phyloP scores from a whole-genome alignment of 139 green algal genomes.

The Chlorella sp. region DNA sequence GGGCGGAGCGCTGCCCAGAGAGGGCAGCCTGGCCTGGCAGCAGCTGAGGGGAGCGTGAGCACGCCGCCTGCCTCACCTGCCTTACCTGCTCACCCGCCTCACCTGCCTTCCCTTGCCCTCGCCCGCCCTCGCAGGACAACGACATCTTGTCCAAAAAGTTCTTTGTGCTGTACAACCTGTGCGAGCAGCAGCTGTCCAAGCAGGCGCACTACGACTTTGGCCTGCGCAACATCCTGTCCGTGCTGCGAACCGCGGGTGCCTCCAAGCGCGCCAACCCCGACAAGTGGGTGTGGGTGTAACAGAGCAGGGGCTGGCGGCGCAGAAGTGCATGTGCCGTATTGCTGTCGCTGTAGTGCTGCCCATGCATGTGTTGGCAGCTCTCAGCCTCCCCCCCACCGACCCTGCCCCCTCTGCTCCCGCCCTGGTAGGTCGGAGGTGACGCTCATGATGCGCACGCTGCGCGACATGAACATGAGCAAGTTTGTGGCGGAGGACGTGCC shows the following conservation, averaged over 20 bases:
- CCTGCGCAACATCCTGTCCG: conserved; percentile 95
- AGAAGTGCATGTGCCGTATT: not conserved
- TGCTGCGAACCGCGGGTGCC: conserved; percentile 86
- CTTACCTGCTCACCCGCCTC: not conserved
- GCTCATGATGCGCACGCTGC: conserved; percentile 86
- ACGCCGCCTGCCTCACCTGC: not conserved
- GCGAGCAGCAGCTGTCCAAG: conserved; percentile 98
- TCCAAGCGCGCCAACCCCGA: conserved; percentile 90
- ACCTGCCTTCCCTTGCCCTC: not conserved
- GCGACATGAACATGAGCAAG: conserved; percentile 99
- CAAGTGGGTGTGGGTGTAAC: conserved; percentile 58
- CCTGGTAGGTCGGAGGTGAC: conserved; percentile 60
- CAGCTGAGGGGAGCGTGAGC: too few relatives aligned
- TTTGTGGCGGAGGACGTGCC: conserved; percentile 97
- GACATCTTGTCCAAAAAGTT: conserved; percentile 96
- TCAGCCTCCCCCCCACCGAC: not conserved
- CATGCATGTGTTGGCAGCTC: not conserved
- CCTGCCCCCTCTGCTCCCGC: not conserved
- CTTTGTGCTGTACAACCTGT: conserved; percentile 95
- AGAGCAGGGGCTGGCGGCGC: not conserved
- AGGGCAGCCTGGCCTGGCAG: too few relatives aligned
- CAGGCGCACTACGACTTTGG: conserved; percentile 98
- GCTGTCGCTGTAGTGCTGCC: not conserved
- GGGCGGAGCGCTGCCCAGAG: too few relatives aligned
- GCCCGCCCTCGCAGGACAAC: conserved; percentile 65